Evolutionary conservation across 495 filamentous ascomycete species (phyloP).

Genomic region (Cryomyces antarcticus): DNA sequence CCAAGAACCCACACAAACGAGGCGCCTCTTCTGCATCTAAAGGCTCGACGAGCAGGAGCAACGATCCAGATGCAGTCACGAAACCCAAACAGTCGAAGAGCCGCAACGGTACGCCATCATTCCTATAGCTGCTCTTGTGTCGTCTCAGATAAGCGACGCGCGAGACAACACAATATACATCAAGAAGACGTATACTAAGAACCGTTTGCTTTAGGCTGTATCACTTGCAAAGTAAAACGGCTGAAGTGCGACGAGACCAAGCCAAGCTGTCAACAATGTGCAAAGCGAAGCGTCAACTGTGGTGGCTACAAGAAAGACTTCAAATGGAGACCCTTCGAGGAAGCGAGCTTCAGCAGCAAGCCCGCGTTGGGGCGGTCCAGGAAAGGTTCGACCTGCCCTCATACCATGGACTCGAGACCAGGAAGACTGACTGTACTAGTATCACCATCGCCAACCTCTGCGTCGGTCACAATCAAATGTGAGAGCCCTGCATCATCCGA

Average conservation of each 20-base stretch:
- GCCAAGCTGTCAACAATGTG: slow-evolving; percentile 53
- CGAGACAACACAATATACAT: neutral
- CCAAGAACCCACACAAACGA: slow-evolving; percentile 11
- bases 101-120: slow-evolving; percentile 46
- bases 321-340: slow-evolving; percentile 68
- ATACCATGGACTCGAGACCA: too few relatives aligned
- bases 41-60: slow-evolving; percentile 10
- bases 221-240: slow-evolving; percentile 64
- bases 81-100: slow-evolving; percentile 71
- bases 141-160: neutral
- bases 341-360: slow-evolving; percentile 36
- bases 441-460: too few relatives aligned
- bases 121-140: neutral
- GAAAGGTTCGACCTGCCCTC: too few relatives aligned
- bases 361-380: neutral
- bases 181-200: neutral
- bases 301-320: slow-evolving; percentile 71
- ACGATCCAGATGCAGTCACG: slow-evolving; percentile 13
- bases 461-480: too few relatives aligned
- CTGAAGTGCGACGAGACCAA: slow-evolving; percentile 71
- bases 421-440: too few relatives aligned
- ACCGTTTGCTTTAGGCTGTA: slow-evolving; percentile 35
- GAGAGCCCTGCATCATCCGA: too few relatives aligned
- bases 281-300: slow-evolving; percentile 46
- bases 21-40: slow-evolving; percentile 7